Evolutionary conservation across 305 asterid genomes (phyloP).

Genomic region (Nicotiana rustica): DNA sequence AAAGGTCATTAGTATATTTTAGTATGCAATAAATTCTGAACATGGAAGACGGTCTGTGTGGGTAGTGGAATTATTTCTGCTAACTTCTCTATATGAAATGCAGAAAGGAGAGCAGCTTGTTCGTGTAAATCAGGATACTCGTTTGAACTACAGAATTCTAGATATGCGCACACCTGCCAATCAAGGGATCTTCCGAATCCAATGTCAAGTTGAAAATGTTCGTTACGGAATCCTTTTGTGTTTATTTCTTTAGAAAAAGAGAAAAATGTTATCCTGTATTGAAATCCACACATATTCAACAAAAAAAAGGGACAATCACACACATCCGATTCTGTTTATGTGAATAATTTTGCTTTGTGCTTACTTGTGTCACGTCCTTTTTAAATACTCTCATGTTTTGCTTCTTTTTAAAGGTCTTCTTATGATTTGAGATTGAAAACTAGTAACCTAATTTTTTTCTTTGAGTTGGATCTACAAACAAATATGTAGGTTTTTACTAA

Average conservation of each 20-base stretch:
- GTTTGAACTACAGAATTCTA: conserved; percentile 77
- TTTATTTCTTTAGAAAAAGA: background rate
- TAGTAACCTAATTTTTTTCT: background rate
- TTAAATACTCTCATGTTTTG: background rate
- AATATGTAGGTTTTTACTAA: background rate
- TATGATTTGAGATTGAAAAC: background rate
- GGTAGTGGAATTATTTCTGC: background rate
- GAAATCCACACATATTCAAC: background rate
- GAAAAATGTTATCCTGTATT: background rate
- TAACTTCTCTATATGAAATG: conserved; percentile 39
- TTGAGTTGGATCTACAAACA: background rate
- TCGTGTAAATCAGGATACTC: conserved; percentile 92
- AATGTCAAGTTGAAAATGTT: conserved; percentile 78
- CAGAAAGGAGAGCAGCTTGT: conserved; percentile 86
- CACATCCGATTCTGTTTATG: background rate
- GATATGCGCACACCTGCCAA: conserved; percentile 94
- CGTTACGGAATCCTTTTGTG: conserved; percentile 32
- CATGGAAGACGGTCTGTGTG: background rate
- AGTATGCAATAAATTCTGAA: background rate
- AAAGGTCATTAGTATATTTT: background rate
- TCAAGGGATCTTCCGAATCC: conserved; percentile 81
- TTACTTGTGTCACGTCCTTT: background rate
- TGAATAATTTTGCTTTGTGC: background rate
- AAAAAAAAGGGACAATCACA: background rate
- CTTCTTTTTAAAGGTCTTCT: background rate